Conservation (phyloP, 1,139 yeast species). For the Pichia cactophila region DNA sequence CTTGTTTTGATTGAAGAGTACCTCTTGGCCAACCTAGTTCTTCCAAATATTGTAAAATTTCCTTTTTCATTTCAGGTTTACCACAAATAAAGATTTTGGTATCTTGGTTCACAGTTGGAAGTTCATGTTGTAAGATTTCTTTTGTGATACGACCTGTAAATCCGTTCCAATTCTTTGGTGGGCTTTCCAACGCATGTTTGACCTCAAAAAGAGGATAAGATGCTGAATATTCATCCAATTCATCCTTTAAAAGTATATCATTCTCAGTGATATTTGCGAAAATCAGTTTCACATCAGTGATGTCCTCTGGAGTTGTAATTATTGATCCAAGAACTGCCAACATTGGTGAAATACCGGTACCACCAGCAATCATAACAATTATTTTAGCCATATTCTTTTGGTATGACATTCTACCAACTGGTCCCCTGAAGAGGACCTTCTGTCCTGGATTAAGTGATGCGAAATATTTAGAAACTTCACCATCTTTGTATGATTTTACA, state of each 20-base stretch:
- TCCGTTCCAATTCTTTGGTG: conserved; percentile 45
- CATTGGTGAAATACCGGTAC: conserved; percentile 76
- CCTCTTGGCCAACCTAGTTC: conserved; percentile 60
- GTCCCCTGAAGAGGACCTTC: conserved; percentile 65
- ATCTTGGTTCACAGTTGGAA: conserved; percentile 42
- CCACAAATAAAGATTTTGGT: conserved; percentile 64
- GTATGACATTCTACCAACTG: conserved; percentile 63
- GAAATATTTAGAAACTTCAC: conserved; percentile 56
- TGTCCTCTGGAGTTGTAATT: conserved; percentile 60
- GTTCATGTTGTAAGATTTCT: conserved; percentile 44
- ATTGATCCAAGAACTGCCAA: conserved; percentile 58
- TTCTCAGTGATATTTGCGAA: conserved; percentile 68
- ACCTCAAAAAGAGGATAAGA: conserved; percentile 57
- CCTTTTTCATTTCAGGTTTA: conserved; percentile 62
- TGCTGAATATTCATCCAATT: conserved; percentile 58
- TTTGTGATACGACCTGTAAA: conserved; percentile 51
- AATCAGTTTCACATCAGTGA: conserved; percentile 50
- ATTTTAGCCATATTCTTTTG: conserved; percentile 51
- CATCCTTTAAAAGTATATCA: conserved; percentile 62
- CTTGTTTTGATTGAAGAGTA: conserved; percentile 41
- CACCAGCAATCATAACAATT: conserved; percentile 71
- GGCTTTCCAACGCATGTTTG: conserved; percentile 37
- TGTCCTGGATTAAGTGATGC: conserved; percentile 59
- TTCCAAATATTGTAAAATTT: conserved; percentile 40
- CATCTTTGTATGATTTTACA: conserved; percentile 66